phyloP scores from a whole-genome alignment of 305 asterid species.

The Fraxinus velutina region DNA sequence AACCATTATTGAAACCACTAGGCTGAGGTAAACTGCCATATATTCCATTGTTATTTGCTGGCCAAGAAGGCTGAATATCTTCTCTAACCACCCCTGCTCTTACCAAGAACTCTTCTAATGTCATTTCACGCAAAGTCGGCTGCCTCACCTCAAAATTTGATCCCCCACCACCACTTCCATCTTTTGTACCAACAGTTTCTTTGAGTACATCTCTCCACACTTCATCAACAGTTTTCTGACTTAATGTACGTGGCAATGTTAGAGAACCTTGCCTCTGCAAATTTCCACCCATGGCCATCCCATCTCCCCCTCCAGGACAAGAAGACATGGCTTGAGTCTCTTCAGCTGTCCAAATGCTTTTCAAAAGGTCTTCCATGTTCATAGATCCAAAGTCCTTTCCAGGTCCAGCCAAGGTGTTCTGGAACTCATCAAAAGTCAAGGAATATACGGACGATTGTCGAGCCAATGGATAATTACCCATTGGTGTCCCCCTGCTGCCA shows the following conservation, averaged over 20 bases:
- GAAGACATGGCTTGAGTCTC: conserved; percentile 55
- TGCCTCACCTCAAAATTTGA: conserved; percentile 49
- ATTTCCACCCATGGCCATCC: conserved; percentile 41
- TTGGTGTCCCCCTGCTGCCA: conserved; percentile 38
- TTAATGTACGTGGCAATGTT: conserved; percentile 77
- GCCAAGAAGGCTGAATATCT: conserved; percentile 45
- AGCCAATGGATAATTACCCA: conserved; percentile 50
- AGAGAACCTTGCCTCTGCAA: conserved; percentile 85
- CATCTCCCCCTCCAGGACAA: conserved; percentile 36
- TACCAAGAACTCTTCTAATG: conserved; percentile 74
- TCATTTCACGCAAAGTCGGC: conserved; percentile 81
- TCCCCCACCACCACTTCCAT: conserved; percentile 36
- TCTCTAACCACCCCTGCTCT: conserved; percentile 82
- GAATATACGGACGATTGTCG: conserved; percentile 81
- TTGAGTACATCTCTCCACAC: conserved; percentile 82
- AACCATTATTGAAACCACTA: conserved; percentile 34
- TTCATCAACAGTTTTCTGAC: conserved; percentile 89
- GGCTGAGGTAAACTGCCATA: conserved; percentile 38
- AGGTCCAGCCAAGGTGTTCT: conserved; percentile 62
- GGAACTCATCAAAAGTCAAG: conserved; percentile 90
- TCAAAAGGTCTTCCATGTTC: conserved; percentile 93
- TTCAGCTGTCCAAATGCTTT: conserved; percentile 89
- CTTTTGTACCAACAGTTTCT: conserved; percentile 43
- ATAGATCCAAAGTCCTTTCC: conserved; percentile 88
- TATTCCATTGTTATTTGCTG: conserved; percentile 32